phyloP scores from a whole-genome alignment of 345 rosid genomes.

The Salix koriyanagi region DNA sequence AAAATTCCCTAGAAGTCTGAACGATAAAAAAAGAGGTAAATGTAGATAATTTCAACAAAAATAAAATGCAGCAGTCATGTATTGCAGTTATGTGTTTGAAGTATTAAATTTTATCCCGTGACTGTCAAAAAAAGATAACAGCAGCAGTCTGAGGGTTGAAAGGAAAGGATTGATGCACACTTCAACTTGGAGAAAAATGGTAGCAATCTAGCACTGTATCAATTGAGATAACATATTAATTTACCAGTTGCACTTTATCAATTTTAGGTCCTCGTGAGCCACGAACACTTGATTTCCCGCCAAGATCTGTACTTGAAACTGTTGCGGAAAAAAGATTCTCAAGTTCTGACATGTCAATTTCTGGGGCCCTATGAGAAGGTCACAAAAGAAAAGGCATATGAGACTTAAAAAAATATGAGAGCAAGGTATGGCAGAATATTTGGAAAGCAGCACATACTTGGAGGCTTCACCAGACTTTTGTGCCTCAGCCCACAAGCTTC shows the following conservation, averaged over 20 bases:
- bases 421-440: slow-evolving; percentile 12
- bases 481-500: slow-evolving; percentile 98
- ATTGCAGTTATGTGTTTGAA: background rate
- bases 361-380: slow-evolving; percentile 63
- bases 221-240: background rate
- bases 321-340: slow-evolving; percentile 85
- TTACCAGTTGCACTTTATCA: slow-evolving; percentile 94
- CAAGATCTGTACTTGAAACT: slow-evolving; percentile 47
- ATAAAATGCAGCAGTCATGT: background rate
- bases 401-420: background rate
- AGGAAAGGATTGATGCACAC: background rate
- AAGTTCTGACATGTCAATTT: slow-evolving; percentile 92
- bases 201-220: background rate
- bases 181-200: background rate
- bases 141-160: background rate
- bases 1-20: background rate
- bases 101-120: background rate
- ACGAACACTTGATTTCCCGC: slow-evolving; percentile 37
- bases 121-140: background rate
- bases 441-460: slow-evolving; percentile 46
- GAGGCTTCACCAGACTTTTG: slow-evolving; percentile 81
- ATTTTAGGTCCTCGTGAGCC: slow-evolving; percentile 56
- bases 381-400: slow-evolving; percentile 11
- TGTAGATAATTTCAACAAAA: background rate
- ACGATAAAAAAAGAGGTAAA: background rate